Conservation (phyloP, 2,329 filamentous ascomycete genomes). For the Xylaria polymorpha region DNA sequence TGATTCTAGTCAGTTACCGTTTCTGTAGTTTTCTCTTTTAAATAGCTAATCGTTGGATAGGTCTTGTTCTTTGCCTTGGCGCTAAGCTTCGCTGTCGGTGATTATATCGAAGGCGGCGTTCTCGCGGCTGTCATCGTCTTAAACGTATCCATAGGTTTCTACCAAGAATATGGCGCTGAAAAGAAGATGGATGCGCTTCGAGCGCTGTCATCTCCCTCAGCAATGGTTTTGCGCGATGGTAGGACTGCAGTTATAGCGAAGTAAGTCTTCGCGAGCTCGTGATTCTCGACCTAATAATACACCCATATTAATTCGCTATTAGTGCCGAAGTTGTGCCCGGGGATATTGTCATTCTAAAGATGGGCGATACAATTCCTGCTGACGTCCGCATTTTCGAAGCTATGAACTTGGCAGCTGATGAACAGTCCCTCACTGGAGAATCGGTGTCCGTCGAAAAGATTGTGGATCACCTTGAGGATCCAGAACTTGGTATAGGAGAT, state of each 20-base stretch:
- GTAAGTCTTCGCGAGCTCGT: slow-evolving; percentile 54
- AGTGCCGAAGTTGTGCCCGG: slow-evolving; percentile 76
- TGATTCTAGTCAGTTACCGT: slow-evolving; percentile 71
- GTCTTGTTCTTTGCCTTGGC: slow-evolving; percentile 83
- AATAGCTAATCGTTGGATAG: slow-evolving; percentile 63
- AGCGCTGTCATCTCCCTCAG: slow-evolving; percentile 71
- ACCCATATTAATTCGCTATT: slow-evolving; percentile 35
- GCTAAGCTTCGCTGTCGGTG: slow-evolving; percentile 73
- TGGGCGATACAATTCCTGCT: slow-evolving; percentile 79
- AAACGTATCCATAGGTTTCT: slow-evolving; percentile 76
- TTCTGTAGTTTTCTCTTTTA: not conserved
- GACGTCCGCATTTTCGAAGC: slow-evolving; percentile 76
- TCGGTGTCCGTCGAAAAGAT: slow-evolving; percentile 78
- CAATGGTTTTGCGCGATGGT: slow-evolving; percentile 70
- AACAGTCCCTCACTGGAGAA: slow-evolving; percentile 81
- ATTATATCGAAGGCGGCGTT: slow-evolving; percentile 75
- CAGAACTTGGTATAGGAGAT: slow-evolving; percentile 74
- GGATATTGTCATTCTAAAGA: slow-evolving; percentile 74
- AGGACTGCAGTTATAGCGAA: slow-evolving; percentile 67
- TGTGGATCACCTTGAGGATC: slow-evolving; percentile 63
- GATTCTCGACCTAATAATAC: slow-evolving; percentile 22
- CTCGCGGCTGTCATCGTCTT: slow-evolving; percentile 74
- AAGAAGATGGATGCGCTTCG: slow-evolving; percentile 74
- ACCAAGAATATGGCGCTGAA: slow-evolving; percentile 72
- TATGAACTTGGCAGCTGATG: slow-evolving; percentile 84